Base-by-base conservation (phyloP, 2,329 filamentous ascomycete species). In the Celoporthe dispersa region DNA sequence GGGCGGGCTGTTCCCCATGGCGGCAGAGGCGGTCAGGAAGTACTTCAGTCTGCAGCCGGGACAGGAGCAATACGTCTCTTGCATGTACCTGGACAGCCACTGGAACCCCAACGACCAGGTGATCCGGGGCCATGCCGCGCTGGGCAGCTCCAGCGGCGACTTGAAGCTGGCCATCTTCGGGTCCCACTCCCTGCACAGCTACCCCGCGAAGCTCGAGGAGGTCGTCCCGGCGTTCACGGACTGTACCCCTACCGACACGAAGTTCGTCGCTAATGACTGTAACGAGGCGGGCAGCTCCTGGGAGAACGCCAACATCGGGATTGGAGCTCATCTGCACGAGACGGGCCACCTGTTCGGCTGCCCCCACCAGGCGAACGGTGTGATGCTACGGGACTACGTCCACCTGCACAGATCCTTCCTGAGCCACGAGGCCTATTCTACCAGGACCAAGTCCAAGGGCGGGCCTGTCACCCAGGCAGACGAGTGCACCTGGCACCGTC, bases 291-390 rank as follows among this genome's bases (percentile, higher is more conserved):
- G 94, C 33, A 97, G 93, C 77, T 96, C 90, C 62, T 98, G 95
- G 95, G 95, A 98, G 79, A 90, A 94, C n/a, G 94, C 93, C 35
- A 97, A 95, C 75, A 92, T 97, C 71, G 94, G 94, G 39, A 97
- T 98, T 73, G 95, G 95, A 9, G 94, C 94, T 12, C 95, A 98
- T 79, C 81, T 98, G 63, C 95, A 97, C 79, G 94, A 98, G 80
- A 92, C 92, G 0, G 95, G 95, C 3, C 95, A 97, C 81, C 81
- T 97, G 31, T 92, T 98, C 74, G 95, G 95, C 64, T 97, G 93
- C 74, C 93, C 94, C 12, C 93, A 97, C 77, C 94, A 97, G 77
- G 93, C 96, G 77, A 92, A 84, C 37, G 95, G 96, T n/a, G 86
- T 98, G 72, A 98, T 98, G 95, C 84, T 94, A 65, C 87, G 93